phyloP scores from a whole-genome alignment of 2,329 filamentous ascomycete species.

The Stagonosporopsis tanaceti region DNA sequence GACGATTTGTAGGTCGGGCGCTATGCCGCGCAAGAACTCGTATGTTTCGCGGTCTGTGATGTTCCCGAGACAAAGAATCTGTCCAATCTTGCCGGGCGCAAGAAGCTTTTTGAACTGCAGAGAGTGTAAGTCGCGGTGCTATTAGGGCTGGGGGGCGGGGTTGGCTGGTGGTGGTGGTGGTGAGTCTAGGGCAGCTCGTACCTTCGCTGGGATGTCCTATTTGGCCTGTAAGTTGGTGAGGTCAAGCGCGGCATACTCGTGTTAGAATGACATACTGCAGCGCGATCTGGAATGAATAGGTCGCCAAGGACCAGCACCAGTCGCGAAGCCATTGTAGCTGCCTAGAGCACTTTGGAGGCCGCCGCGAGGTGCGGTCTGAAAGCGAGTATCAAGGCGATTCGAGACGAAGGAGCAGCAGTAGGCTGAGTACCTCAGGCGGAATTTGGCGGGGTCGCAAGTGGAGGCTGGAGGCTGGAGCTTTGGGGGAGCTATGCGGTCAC shows the following conservation, averaged over 20 bases:
- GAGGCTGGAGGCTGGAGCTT: constrained; percentile 16
- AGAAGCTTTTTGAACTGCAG: constrained; percentile 62
- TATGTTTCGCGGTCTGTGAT: constrained; percentile 65
- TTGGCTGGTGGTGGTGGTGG: neutral
- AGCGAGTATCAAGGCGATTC: constrained; percentile 1
- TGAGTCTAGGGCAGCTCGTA: constrained; percentile 28
- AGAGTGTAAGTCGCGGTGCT: constrained; percentile 15
- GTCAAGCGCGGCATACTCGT: constrained; percentile 27
- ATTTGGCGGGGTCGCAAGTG: constrained; percentile 11
- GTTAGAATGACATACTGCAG: constrained; percentile 44
- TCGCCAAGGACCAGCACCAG: constrained; percentile 53
- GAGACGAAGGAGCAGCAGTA: neutral
- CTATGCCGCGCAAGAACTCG: constrained; percentile 63
- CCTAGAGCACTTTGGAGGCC: neutral
- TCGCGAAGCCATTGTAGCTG: constrained; percentile 51
- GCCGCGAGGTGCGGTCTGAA: neutral
- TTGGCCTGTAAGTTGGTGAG: constrained; percentile 49
- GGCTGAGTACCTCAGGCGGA: neutral
- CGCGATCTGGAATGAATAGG: constrained; percentile 55
- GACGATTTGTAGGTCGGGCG: constrained; percentile 72
- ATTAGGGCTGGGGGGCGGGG: neutral
- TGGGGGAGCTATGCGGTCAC: constrained; percentile 21
- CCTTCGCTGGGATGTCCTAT: constrained; percentile 54
- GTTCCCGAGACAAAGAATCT: constrained; percentile 66
- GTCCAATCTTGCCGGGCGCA: constrained; percentile 65